Conservation (phyloP, 208 protist species). For the Leishmania lainsoni region DNA sequence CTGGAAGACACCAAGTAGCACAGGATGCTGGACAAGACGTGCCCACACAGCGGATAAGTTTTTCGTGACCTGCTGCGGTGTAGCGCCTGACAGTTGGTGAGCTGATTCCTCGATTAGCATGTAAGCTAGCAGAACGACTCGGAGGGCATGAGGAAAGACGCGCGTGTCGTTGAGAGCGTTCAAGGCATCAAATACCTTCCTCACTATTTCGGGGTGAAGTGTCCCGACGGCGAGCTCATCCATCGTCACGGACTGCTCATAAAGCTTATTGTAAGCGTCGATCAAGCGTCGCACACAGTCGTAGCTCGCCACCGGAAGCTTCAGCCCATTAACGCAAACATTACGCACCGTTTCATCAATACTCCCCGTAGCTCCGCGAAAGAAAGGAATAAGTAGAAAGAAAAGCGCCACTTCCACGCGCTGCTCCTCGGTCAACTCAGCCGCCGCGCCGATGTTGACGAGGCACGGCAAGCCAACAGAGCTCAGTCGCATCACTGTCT, state of each 20-base stretch:
- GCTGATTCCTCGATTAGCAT: conserved; percentile 39
- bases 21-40: conserved; percentile 37
- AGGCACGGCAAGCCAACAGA: conserved; percentile 38
- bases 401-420: conserved; percentile 39
- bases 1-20: conserved; percentile 49
- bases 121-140: conserved; percentile 66
- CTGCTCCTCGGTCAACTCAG: conserved; percentile 23
- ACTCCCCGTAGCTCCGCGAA: conserved; percentile 31
- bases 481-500: conserved; percentile 39
- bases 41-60: conserved; percentile 37
- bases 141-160: conserved; percentile 44
- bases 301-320: conserved; percentile 56
- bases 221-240: conserved; percentile 13
- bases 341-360: conserved; percentile 56
- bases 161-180: conserved; percentile 57
- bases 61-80: background rate
- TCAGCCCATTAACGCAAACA: conserved; percentile 80
- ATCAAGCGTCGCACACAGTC: conserved; percentile 68
- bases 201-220: conserved; percentile 32
- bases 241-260: conserved; percentile 24
- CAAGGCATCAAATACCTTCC: conserved; percentile 61
- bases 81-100: background rate
- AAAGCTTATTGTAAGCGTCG: conserved; percentile 65
- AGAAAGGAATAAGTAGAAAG: conserved; percentile 57
- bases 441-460: conserved; percentile 16